Percentiles rank a stretch among this genome's conserved stretches.
phyloP scores from a whole-genome alignment of 257 asterid species.

The Echites panduratus region DNA sequence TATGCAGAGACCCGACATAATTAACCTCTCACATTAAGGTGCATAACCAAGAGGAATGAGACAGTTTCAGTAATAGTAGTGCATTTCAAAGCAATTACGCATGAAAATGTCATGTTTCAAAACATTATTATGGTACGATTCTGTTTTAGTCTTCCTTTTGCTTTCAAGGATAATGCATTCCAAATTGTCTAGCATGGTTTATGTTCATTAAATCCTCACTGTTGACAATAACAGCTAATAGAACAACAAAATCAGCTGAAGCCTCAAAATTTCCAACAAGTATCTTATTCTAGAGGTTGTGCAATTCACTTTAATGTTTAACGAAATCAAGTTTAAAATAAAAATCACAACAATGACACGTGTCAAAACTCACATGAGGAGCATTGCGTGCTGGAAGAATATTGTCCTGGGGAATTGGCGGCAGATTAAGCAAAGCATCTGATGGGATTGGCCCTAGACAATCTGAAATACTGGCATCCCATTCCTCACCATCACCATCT shows the following conservation, averaged over 20 bases:
- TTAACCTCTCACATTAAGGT: background rate
- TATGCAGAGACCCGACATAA: background rate
- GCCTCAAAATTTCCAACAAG: background rate
- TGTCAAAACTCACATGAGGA: constrained; percentile 36
- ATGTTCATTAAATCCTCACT: background rate
- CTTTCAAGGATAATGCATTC: background rate
- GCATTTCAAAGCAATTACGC: background rate
- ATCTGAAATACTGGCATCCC: constrained; percentile 52
- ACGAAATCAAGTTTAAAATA: too few relatives aligned
- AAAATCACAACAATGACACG: background rate
- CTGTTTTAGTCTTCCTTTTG: background rate
- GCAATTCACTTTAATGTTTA: background rate
- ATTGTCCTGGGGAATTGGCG: constrained; percentile 17
- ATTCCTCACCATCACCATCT: constrained; percentile 46
- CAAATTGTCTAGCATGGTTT: background rate
- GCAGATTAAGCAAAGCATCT: constrained; percentile 36
- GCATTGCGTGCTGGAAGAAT: constrained; percentile 15
- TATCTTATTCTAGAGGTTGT: background rate
- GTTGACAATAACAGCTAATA: background rate
- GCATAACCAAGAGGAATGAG: background rate
- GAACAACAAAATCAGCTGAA: background rate
- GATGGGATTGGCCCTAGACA: constrained; percentile 63
- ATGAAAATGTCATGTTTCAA: background rate
- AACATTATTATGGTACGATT: background rate
- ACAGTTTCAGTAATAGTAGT: background rate